phyloP scores from a whole-genome alignment of 2,329 filamentous ascomycete species.

The Aspergillus ustus region DNA sequence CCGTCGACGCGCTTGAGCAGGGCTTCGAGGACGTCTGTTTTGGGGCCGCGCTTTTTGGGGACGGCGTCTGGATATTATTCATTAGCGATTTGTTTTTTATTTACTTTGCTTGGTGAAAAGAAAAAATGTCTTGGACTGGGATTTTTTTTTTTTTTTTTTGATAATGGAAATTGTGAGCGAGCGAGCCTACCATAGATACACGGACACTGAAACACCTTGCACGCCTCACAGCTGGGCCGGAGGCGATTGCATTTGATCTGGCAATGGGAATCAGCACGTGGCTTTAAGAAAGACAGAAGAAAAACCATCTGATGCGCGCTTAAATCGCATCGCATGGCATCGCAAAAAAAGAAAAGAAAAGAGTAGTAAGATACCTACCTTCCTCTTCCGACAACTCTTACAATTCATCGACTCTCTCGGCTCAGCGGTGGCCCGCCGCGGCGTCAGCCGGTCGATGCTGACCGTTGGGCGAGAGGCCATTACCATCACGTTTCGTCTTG shows the following conservation, averaged over 20 bases:
- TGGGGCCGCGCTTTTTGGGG: conserved; percentile 86
- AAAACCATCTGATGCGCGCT: background rate
- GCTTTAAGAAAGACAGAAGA: background rate
- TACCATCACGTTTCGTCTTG: background rate
- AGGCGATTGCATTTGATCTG: conserved; percentile 92
- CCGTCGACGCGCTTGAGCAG: conserved; percentile 84
- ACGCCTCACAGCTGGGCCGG: conserved; percentile 83
- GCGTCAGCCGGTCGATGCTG: conserved; percentile 77
- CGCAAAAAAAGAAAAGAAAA: background rate
- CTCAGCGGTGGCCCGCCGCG: conserved; percentile 72
- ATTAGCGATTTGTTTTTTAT: background rate
- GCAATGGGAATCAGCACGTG: conserved; percentile 5
- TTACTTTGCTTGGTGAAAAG: background rate
- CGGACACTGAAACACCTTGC: conserved; percentile 84
- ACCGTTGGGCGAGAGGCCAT: conserved; percentile 74
- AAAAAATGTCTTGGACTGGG: conserved; percentile 33
- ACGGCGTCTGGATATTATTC: conserved; percentile 65
- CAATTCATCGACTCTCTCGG: conserved; percentile 93
- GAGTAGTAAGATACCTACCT: conserved; percentile 60
- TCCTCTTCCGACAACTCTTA: conserved; percentile 90
- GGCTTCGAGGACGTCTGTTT: conserved; percentile 86
- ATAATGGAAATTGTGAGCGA: too few relatives aligned
- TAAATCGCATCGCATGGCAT: background rate
- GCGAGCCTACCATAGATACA: conserved; percentile 76
- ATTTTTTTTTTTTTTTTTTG: too few relatives aligned